phyloP scores from a whole-genome alignment of 805 yeast genomes.

The Kluyveromyces nonfermentans region DNA sequence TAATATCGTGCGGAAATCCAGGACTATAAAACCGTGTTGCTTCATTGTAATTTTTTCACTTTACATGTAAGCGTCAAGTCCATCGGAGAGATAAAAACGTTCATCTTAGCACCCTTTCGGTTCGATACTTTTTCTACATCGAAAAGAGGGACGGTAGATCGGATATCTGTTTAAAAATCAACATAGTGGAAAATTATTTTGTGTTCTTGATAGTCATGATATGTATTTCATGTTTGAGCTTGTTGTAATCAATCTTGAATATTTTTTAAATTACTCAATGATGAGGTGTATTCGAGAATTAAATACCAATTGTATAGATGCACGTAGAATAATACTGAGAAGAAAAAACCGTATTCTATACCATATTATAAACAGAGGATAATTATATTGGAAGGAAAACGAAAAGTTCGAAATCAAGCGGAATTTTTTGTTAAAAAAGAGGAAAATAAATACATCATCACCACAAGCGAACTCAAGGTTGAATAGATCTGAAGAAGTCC shows the following conservation, averaged over 20 bases:
- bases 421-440: background rate
- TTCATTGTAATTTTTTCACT: constrained; percentile 32
- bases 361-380: background rate
- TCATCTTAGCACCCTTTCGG: constrained; percentile 60
- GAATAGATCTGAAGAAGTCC: constrained; percentile 71
- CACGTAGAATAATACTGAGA: background rate
- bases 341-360: background rate
- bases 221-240: background rate
- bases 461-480: background rate
- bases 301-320: too few species aligned
- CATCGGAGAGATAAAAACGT: constrained; percentile 54
- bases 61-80: constrained; percentile 56
- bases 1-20: constrained; percentile 66
- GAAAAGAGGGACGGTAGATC: constrained; percentile 58
- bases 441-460: background rate
- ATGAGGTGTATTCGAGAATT: too few species aligned
- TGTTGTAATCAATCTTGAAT: too few species aligned
- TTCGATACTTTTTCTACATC: constrained; percentile 1
- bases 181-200: background rate
- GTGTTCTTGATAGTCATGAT: background rate
- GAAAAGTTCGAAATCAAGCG: background rate
- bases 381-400: background rate
- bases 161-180: constrained; percentile 32
- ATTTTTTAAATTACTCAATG: too few species aligned
- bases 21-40: constrained; percentile 70